These are phyloP conservation scores for Endothia cerciana DNA, from an alignment of 2,329 filamentous ascomycete species.

Conservation along the genomic window DNA sequence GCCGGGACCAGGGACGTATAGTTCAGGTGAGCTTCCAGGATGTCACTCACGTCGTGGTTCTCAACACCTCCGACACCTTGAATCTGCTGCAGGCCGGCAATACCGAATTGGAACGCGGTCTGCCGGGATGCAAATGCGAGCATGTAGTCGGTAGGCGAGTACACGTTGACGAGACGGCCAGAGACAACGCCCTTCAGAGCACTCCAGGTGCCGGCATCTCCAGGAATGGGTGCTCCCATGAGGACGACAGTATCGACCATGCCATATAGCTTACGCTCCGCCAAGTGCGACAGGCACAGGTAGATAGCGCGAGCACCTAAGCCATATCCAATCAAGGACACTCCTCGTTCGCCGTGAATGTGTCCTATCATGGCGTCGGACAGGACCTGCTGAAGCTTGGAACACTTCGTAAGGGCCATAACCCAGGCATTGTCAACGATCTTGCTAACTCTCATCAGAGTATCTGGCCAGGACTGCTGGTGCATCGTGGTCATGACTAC, in stretches of 20 bases:
- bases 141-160: conserved; percentile 83
- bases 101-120: conserved; percentile 70
- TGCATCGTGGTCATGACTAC: conserved; percentile 46
- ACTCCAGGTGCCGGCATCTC: conserved; percentile 73
- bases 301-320: conserved; percentile 84
- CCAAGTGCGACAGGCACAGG: conserved; percentile 77
- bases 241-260: conserved; percentile 84
- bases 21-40: conserved; percentile 70
- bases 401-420: conserved; percentile 73
- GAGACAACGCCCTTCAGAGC: conserved; percentile 77
- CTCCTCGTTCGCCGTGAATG: conserved; percentile 78
- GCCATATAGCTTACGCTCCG: conserved; percentile 81
- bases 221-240: conserved; percentile 80
- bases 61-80: conserved; percentile 68
- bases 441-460: conserved; percentile 69
- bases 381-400: conserved; percentile 72
- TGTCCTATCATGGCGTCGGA: conserved; percentile 83
- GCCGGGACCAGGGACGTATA: conserved; percentile 70
- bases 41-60: conserved; percentile 68
- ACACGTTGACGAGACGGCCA: conserved; percentile 88
- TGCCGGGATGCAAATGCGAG: conserved; percentile 85
- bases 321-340: conserved; percentile 82
- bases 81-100: conserved; percentile 81
- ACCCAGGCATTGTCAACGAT: conserved; percentile 83
- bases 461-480: conserved; percentile 65